These are phyloP conservation scores for Nicotiana tabacum DNA, from an alignment of 257 asterid genomes.

Conservation along the genomic window DNA sequence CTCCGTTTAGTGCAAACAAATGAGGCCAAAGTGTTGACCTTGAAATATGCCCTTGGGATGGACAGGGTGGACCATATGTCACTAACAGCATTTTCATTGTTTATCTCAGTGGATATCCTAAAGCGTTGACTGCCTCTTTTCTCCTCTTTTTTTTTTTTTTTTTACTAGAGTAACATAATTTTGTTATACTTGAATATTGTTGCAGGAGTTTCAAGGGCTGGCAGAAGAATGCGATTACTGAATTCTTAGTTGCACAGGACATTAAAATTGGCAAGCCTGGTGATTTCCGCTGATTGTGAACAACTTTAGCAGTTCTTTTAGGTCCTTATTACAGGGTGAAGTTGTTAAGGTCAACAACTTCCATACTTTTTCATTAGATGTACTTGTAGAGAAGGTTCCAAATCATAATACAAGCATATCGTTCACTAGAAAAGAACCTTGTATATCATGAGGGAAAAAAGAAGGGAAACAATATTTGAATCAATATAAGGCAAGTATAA, in stretches of 20 bases:
- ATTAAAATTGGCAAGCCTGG: conserved; percentile 79
- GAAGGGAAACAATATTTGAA: neutral
- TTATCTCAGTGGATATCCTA: neutral
- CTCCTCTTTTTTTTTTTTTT: too few relatives aligned
- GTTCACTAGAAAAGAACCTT: neutral
- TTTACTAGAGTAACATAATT: neutral
- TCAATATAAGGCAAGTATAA: neutral
- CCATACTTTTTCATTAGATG: neutral
- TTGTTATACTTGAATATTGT: neutral
- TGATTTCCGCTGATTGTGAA: conserved; percentile 51
- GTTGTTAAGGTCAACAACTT: neutral
- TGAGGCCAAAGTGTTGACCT: neutral
- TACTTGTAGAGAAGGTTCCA: conserved; percentile 3
- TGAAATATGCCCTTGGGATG: neutral
- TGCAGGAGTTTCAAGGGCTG: conserved; percentile 96
- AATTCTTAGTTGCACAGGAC: conserved; percentile 44
- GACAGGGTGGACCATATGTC: neutral
- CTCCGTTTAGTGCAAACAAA: too few relatives aligned
- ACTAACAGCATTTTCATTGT: neutral
- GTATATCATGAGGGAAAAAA: neutral
- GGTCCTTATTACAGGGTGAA: neutral
- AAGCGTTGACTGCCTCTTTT: neutral
- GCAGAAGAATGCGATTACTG: conserved; percentile 81
- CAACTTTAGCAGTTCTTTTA: neutral
- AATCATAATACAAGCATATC: neutral